These are phyloP conservation scores for Fusarium protoensiforme DNA, from an alignment of 2,329 filamentous ascomycete species.

Conservation along the genomic window DNA sequence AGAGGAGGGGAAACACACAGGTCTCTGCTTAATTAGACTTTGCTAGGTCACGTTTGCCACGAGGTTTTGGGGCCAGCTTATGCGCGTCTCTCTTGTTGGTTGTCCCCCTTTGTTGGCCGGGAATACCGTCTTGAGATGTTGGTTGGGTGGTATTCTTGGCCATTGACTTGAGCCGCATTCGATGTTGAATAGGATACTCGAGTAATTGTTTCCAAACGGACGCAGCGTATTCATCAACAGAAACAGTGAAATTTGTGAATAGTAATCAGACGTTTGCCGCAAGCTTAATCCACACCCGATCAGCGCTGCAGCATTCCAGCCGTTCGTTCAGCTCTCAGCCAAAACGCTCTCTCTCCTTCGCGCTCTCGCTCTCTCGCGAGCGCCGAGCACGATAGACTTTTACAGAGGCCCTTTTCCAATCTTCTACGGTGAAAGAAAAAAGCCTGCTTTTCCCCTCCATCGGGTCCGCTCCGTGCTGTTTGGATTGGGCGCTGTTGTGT, in stretches of 20 bases:
- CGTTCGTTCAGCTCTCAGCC: constrained; percentile 6
- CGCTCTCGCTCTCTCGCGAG: not conserved
- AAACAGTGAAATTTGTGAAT: not conserved
- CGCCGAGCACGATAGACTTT: not conserved
- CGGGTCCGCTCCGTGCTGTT: not conserved
- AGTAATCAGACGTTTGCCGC: not conserved
- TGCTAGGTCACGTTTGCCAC: constrained; percentile 6
- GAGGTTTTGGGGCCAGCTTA: not conserved
- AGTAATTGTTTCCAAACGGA: not conserved
- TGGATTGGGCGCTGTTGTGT: not conserved
- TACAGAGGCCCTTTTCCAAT: not conserved
- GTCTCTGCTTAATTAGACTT: not conserved
- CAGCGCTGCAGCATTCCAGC: constrained; percentile 5
- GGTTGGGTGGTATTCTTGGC: not conserved
- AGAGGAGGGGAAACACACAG: not conserved
- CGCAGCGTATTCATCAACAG: not conserved
- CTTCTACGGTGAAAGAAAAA: constrained; percentile 8
- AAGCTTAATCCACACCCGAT: not conserved
- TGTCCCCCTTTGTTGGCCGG: not conserved
- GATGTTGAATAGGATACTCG: not conserved
- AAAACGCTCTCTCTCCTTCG: not conserved
- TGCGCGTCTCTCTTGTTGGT: not conserved
- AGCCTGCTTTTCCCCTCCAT: not conserved
- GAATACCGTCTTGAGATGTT: not conserved
- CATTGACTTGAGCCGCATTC: not conserved